phyloP scores from a whole-genome alignment of 495 filamentous ascomycete genomes.

The Talaromyces ruber region DNA sequence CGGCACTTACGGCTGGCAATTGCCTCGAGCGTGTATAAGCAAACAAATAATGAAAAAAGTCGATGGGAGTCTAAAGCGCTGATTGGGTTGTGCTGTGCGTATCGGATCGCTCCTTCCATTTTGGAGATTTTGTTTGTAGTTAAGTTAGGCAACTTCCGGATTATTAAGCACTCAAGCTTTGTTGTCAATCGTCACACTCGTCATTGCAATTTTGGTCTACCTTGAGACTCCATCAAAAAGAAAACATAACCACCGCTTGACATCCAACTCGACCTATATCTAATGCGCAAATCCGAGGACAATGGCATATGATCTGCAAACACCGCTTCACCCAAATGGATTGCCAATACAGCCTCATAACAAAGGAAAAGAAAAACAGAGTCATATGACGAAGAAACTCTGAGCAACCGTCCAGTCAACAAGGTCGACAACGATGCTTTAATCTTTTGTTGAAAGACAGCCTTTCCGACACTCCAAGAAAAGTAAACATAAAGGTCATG shows the following conservation, averaged over 20 bases:
- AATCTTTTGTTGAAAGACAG: not conserved
- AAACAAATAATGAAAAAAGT: not conserved
- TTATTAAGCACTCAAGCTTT: not conserved
- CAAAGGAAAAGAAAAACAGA: not conserved
- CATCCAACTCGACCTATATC: not conserved
- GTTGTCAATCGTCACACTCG: not conserved
- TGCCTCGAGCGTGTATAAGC: not conserved
- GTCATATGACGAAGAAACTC: not conserved
- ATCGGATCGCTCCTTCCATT: not conserved
- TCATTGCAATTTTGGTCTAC: not conserved
- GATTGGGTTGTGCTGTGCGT: not conserved
- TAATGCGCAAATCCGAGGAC: not conserved
- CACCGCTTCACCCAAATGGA: not conserved
- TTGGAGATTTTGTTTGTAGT: not conserved
- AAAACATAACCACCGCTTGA: not conserved
- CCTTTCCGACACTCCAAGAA: not conserved
- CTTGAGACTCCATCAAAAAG: not conserved
- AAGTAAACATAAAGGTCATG: not conserved
- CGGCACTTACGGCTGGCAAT: not conserved
- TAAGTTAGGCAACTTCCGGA: not conserved
- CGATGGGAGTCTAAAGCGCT: not conserved
- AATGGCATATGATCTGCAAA: not conserved
- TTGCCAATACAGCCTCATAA: not conserved
- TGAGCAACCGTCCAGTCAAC: not conserved
- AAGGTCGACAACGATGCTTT: not conserved